Base-by-base conservation (phyloP, 2,329 filamentous ascomycete species). In the Ceratocystis huliohia region DNA sequence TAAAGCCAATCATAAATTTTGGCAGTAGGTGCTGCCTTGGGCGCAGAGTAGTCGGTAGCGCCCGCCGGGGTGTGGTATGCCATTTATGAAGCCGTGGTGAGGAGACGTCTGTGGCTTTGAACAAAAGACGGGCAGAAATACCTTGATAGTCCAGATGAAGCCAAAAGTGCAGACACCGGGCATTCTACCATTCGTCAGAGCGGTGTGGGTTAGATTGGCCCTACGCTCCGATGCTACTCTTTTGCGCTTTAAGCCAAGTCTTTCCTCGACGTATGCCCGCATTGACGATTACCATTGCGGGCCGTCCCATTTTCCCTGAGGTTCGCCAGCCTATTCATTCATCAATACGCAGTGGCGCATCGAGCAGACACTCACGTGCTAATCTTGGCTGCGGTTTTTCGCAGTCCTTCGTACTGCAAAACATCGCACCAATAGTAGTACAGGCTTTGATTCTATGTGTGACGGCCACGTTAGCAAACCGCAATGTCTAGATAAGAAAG, bases 91-190 rank as follows among this genome's bases (percentile, higher is more conserved):
- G 84, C 81, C 28, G 86, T 78, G 0, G 82, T 85, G 56, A 86
- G 80, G 57, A 86, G 72, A 76, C 84, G 83, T 22, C 84, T 83
- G 73, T 86, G 83, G 73, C 85, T 83, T 1, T 71, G 71, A 13
- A 72, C 70, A 44, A 82, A 76, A 86, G 83, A 46, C 73, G 70
- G 83, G 83, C 1, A 86, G 74, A 73, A 85, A 85, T 64, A 82
- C 76, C 69, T 81, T 80, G 1, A 78, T 73, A 8, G 84, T 76
- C 74, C 79, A 81, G 74, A 83, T 83, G 73, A 86, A 82, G 0
- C 79, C 75, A 15, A 85, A 73, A 0, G 80, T 76, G 72, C 86
- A 86, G 66, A 86, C 80, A 63, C 80, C 79, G 73, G 86, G 84
- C 66, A 81, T 82, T 20, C 68, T 69, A 22, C 7, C 15, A n/a